These are phyloP conservation scores for Miamiensis avidus DNA, from an alignment of 169 alveolate species.

Conservation along the genomic window DNA sequence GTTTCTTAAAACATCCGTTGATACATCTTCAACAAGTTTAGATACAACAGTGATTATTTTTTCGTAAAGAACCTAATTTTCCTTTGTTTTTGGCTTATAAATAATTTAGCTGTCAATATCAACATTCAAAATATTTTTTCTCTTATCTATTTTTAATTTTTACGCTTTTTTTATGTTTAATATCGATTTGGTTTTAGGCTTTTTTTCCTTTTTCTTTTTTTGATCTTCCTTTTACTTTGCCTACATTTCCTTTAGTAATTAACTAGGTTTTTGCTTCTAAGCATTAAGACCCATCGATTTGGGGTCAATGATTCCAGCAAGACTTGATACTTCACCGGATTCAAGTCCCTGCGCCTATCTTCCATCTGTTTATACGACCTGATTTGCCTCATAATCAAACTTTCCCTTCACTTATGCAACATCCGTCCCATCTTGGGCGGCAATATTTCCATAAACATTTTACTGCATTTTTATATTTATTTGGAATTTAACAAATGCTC, in stretches of 20 bases:
- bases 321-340: background rate
- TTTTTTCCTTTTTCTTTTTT: no score
- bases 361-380: background rate
- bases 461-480: background rate
- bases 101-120: conserved; percentile 82
- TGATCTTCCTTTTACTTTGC: background rate
- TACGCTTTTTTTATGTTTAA: background rate
- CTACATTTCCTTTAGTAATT: background rate
- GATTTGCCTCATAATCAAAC: background rate
- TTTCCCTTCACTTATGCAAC: background rate
- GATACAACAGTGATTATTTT: conserved; percentile 87
- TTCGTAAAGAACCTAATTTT: conserved; percentile 90
- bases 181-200: background rate
- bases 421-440: background rate
- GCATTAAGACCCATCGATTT: background rate
- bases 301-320: background rate
- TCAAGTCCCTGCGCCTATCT: background rate
- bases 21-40: conserved; percentile 90
- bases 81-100: conserved; percentile 92
- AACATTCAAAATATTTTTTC: conserved; percentile 84
- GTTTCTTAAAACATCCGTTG: conserved; percentile 90
- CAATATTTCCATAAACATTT: background rate
- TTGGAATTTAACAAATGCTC: no score
- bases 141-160: conserved; percentile 65
- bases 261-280: background rate